Evolutionary conservation across 495 filamentous ascomycete genomes (phyloP).

Genomic region (Aspergillus conjunctus): DNA sequence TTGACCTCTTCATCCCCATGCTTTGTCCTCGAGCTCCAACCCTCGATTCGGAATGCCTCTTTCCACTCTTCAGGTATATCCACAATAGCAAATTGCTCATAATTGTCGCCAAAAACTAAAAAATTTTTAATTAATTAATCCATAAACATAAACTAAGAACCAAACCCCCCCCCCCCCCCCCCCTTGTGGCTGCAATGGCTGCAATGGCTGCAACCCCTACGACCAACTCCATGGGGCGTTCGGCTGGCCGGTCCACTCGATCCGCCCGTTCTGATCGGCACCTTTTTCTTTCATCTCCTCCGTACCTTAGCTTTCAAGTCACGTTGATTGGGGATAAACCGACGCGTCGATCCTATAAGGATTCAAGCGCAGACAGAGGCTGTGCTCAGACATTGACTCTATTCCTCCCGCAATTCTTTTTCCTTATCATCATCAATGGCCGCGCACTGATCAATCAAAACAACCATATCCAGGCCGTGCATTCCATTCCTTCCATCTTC

Average conservation of each 20-base stretch:
- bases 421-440: no score
- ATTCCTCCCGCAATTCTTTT: no score
- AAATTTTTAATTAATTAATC: background rate
- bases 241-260: conserved; percentile 9
- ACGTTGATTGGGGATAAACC: background rate
- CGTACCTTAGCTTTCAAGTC: no score
- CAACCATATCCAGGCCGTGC: no score
- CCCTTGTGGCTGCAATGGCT: no score
- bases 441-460: no score
- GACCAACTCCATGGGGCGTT: no score
- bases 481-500: background rate
- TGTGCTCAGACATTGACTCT: no score
- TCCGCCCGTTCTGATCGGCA: conserved; percentile 24
- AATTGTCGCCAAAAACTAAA: no score
- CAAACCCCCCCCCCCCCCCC: no score
- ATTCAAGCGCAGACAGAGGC: no score
- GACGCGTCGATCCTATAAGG: conserved; percentile 13
- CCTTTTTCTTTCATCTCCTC: conserved; percentile 10
- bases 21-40: background rate
- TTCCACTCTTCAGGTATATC: background rate
- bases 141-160: background rate
- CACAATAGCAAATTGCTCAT: background rate
- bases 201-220: background rate
- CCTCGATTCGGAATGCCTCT: no score
- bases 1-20: background rate